Percentiles rank a stretch among this genome's conserved stretches.
phyloP scores from a whole-genome alignment of 768 basidiomycete species.

The Asterophora lycoperdoides region DNA sequence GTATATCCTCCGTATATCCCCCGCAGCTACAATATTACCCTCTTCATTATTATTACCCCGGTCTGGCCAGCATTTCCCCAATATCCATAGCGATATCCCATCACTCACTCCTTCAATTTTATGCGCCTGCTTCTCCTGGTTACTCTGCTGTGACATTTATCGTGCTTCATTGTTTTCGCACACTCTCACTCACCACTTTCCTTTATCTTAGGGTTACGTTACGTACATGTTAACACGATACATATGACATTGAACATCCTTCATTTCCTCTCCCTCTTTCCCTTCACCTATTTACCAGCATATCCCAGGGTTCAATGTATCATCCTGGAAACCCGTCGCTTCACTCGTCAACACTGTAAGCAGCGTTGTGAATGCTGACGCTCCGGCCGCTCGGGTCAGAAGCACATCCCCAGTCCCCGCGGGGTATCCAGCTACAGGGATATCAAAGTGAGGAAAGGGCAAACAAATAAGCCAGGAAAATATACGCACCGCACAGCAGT shows the following conservation, averaged over 20 bases:
- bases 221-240: slow-evolving; percentile 12
- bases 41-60: slow-evolving; percentile 15
- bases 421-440: slow-evolving; percentile 76
- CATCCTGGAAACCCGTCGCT: slow-evolving; percentile 12
- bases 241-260: slow-evolving; percentile 16
- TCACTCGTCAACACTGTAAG: slow-evolving; percentile 51
- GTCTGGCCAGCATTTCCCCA: slow-evolving; percentile 16
- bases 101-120: background rate
- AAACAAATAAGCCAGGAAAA: background rate
- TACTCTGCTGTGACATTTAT: slow-evolving; percentile 16
- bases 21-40: slow-evolving; percentile 17
- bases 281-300: slow-evolving; percentile 23
- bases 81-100: too few species aligned
- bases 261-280: slow-evolving; percentile 13
- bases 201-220: slow-evolving; percentile 18
- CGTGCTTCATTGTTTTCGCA: slow-evolving; percentile 16
- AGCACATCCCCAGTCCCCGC: slow-evolving; percentile 95
- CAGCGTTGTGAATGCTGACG: slow-evolving; percentile 93
- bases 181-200: slow-evolving; percentile 9
- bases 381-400: slow-evolving; percentile 93
- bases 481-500: slow-evolving; percentile 82
- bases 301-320: slow-evolving; percentile 20
- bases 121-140: slow-evolving; percentile 12
- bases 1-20: slow-evolving; percentile 20
- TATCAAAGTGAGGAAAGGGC: slow-evolving; percentile 11